phyloP scores from a whole-genome alignment of 1,284 basidiomycete genomes.

The Hymenochaete sp. region DNA sequence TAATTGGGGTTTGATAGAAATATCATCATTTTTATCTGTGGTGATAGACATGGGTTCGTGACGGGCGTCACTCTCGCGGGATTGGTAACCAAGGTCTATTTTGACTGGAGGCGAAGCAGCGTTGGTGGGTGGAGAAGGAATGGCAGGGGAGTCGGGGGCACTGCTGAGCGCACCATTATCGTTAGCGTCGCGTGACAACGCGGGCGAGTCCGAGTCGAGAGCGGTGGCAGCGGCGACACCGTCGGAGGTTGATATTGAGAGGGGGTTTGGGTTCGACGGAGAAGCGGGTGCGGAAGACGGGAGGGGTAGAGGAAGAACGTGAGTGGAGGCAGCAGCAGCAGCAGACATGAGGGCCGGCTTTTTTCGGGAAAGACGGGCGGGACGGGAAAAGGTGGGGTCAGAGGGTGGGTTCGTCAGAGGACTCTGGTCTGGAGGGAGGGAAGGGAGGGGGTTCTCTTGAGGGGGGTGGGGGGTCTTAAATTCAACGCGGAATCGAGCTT shows the following conservation, averaged over 20 bases:
- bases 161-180: conserved; percentile 30
- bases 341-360: conserved; percentile 2
- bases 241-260: conserved; percentile 43
- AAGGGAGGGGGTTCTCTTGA: too few species aligned
- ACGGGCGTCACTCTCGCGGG: conserved; percentile 57
- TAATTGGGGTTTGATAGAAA: conserved; percentile 38
- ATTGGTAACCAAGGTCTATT: conserved; percentile 49
- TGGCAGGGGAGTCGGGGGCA: conserved; percentile 27
- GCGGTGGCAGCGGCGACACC: conserved; percentile 28
- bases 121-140: conserved; percentile 35
- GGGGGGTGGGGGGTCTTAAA: too few species aligned
- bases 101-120: conserved; percentile 41
- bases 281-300: conserved; percentile 18
- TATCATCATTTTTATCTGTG: conserved; percentile 30
- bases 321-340: conserved; percentile 5
- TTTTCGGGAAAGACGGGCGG: conserved; percentile 3
- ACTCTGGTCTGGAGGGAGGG: too few species aligned
- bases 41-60: conserved; percentile 46
- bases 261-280: conserved; percentile 39
- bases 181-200: conserved; percentile 32
- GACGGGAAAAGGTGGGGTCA: too few species aligned
- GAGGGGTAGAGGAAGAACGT: conserved; percentile 43
- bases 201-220: too few species aligned
- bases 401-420: too few species aligned
- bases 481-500: too few species aligned